These are phyloP conservation scores for Fusarium napiforme DNA, from an alignment of 2,329 filamentous ascomycete genomes.

Conservation along the genomic window DNA sequence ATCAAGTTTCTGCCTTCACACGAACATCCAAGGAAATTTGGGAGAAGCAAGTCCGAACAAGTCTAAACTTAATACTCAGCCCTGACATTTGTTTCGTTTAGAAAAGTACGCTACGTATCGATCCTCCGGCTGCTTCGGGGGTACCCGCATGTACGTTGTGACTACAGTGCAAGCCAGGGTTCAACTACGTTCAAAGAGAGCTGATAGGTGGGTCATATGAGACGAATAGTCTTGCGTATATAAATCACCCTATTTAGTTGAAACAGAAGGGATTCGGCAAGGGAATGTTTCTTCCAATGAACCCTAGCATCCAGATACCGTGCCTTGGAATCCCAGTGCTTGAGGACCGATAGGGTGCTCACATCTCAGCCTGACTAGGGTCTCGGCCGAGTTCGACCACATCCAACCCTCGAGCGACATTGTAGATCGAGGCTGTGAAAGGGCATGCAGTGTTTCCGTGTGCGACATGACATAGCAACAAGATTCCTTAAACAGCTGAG, in stretches of 20 bases:
- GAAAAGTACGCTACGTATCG: constrained; percentile 2
- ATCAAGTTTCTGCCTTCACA: not conserved
- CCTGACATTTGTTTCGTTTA: constrained; percentile 3
- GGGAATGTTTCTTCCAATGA: not conserved
- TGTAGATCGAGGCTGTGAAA: constrained; percentile 2
- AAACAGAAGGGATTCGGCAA: not conserved
- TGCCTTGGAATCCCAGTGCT: not conserved
- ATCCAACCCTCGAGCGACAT: constrained; percentile 4
- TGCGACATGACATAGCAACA: constrained; percentile 25
- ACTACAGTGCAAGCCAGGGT: constrained; percentile 15
- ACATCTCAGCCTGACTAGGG: constrained; percentile 5
- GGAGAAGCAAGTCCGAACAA: not conserved
- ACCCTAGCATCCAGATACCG: not conserved
- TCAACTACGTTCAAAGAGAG: constrained; percentile 11
- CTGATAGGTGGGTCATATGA: constrained; percentile 21
- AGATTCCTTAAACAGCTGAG: constrained; percentile 29
- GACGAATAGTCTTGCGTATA: not conserved
- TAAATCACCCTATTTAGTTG: not conserved
- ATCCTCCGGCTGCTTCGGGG: constrained; percentile 11
- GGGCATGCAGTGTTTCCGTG: constrained; percentile 1
- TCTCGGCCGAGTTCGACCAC: constrained; percentile 15
- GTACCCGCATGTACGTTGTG: constrained; percentile 32
- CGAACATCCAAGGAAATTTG: not conserved
- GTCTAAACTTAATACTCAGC: constrained; percentile 11
- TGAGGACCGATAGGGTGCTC: not conserved